These are phyloP conservation scores for Murraya koenigii DNA, from an alignment of 345 rosid genomes.

Conservation along the genomic window DNA sequence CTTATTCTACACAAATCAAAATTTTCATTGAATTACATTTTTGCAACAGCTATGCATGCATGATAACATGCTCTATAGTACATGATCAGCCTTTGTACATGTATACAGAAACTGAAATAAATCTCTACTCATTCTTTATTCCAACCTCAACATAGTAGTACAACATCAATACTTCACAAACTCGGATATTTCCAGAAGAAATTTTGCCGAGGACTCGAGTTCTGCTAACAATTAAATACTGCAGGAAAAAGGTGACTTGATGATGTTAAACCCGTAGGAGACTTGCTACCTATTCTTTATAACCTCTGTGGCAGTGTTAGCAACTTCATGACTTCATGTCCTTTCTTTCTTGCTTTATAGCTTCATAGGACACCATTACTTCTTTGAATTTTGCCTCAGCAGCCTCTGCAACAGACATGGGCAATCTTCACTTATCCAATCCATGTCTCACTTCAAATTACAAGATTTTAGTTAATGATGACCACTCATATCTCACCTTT, in stretches of 20 bases:
- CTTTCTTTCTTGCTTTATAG: conserved; percentile 74
- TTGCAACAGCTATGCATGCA: neutral
- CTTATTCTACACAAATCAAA: neutral
- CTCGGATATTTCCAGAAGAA: neutral
- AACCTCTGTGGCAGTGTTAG: neutral
- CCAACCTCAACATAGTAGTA: neutral
- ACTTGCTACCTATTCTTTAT: neutral
- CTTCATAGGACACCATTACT: conserved; percentile 84
- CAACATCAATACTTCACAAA: neutral
- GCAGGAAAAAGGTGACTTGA: neutral
- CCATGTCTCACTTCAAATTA: neutral
- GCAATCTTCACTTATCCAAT: neutral
- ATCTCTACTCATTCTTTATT: neutral
- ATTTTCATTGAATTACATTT: neutral
- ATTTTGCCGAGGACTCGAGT: neutral
- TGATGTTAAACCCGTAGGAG: neutral
- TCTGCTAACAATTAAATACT: neutral
- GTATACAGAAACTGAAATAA: neutral
- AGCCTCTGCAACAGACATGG: conserved; percentile 45
- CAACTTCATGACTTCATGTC: conserved; percentile 29
- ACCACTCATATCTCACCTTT: conserved; percentile 48
- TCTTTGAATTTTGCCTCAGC: conserved; percentile 97
- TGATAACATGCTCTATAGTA: neutral
- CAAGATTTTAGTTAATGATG: neutral
- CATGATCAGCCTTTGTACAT: neutral